Evolutionary conservation across 208 protist species (phyloP).

Genomic region (Strigomonas culicis): DNA sequence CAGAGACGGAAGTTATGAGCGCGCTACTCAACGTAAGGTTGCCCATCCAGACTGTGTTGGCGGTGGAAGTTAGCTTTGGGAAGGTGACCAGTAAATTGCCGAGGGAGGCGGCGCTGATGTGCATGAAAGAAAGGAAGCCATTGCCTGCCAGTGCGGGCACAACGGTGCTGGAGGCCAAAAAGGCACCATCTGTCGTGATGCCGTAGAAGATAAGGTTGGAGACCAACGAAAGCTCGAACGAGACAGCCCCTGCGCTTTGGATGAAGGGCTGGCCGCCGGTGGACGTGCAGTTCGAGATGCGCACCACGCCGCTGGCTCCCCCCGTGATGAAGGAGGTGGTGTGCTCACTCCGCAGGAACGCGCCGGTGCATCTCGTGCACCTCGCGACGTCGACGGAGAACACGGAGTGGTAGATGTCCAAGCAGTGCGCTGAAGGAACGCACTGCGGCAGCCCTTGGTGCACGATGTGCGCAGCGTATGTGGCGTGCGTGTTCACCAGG

Average conservation of each 20-base stretch:
- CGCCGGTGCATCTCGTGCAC: too few relatives aligned
- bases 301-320: background rate
- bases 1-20: background rate
- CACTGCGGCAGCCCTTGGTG: background rate
- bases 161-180: background rate
- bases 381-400: too few relatives aligned
- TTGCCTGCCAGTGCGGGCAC: too few relatives aligned
- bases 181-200: background rate
- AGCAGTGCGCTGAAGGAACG: too few relatives aligned
- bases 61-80: background rate
- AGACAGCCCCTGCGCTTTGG: too few relatives aligned
- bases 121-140: background rate
- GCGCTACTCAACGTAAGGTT: background rate
- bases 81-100: background rate
- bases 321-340: too few relatives aligned
- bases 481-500: background rate
- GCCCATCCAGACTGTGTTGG: background rate
- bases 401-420: too few relatives aligned
- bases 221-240: background rate
- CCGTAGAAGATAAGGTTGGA: background rate
- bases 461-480: background rate
- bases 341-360: too few relatives aligned
- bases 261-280: background rate
- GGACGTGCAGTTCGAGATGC: background rate
- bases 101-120: background rate